Evolutionary conservation across 176 grass and related monocot species (phyloP).

Genomic region (Hordeum marinum): DNA sequence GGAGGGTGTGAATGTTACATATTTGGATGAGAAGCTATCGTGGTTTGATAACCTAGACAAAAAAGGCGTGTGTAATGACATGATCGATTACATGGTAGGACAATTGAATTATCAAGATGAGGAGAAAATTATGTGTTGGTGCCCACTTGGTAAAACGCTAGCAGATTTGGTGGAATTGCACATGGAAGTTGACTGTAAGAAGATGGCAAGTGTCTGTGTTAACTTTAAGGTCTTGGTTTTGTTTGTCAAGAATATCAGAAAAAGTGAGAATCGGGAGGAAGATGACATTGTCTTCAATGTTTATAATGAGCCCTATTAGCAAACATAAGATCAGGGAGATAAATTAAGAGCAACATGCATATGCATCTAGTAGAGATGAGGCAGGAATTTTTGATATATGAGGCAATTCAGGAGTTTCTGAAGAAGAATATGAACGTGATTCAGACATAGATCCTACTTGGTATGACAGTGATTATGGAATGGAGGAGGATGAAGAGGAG

Average conservation of each 20-base stretch:
- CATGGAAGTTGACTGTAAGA: fast-evolving
- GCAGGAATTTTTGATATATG: background rate
- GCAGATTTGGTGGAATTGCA: background rate
- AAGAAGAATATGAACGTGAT: background rate
- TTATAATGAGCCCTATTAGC: too few species aligned
- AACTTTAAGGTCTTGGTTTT: background rate
- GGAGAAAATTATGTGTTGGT: background rate
- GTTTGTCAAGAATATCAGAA: background rate
- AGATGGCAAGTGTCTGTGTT: background rate
- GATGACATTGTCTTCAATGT: too few species aligned
- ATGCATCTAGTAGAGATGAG: too few species aligned
- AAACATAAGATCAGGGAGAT: too few species aligned
- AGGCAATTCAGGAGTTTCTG: background rate
- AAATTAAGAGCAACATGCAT: too few species aligned
- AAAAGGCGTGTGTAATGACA: fast-evolving
- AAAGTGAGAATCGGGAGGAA: background rate
- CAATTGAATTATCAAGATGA: background rate
- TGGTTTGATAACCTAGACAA: background rate
- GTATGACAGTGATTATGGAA: background rate
- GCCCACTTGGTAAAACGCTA: background rate
- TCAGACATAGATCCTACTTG: background rate
- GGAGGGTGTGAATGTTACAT: too few species aligned
- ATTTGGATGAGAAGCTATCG: background rate
- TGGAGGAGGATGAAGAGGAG: background rate
- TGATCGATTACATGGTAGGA: too few species aligned